A percentile compares a stretch with the other conserved stretches of the same genome.
Evolutionary conservation across 2,329 filamentous ascomycete species (phyloP).

Genomic region (Colletotrichum paranaense): DNA sequence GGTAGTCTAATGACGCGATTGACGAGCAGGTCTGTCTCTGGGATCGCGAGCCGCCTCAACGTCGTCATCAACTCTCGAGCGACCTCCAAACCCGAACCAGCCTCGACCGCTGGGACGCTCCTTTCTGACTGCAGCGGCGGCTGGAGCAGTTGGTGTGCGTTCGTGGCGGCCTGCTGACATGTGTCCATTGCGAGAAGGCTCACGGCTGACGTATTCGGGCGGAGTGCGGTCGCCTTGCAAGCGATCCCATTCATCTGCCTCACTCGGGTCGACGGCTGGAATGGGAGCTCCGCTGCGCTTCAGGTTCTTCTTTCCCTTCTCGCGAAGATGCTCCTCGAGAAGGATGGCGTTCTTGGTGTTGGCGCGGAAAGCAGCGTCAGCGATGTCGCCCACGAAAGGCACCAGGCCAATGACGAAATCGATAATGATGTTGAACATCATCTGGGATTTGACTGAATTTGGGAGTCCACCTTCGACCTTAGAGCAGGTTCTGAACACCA

Average conservation of each 20-base stretch:
- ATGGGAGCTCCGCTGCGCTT: conserved; percentile 57
- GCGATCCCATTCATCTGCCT: conserved; percentile 63
- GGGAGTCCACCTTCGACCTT: conserved; percentile 83
- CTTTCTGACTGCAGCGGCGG: conserved; percentile 20
- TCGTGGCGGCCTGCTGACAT: conserved; percentile 32
- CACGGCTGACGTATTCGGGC: conserved; percentile 29
- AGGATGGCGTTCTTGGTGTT: conserved; percentile 82
- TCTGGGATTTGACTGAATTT: conserved; percentile 67
- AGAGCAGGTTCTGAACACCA: conserved; percentile 79
- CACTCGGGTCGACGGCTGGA: conserved; percentile 62
- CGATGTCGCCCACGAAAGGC: conserved; percentile 80
- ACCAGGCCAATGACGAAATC: conserved; percentile 81
- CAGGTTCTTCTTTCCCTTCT: conserved; percentile 72
- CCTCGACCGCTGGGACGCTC: conserved; percentile 9
- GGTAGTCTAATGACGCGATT: background rate
- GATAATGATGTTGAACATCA: conserved; percentile 83
- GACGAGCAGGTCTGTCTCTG: conserved; percentile 6
- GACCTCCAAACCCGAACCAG: conserved; percentile 32
- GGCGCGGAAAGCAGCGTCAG: conserved; percentile 77
- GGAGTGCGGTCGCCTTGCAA: conserved; percentile 27
- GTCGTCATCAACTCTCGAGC: conserved; percentile 29
- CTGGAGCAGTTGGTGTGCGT: conserved; percentile 24
- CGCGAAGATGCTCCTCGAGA: conserved; percentile 74
- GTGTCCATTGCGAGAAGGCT: conserved; percentile 29
- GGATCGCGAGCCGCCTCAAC: conserved; percentile 29